Conservation (phyloP, 2,329 filamentous ascomycete species). For the Phyllosticta capitalensis region DNA sequence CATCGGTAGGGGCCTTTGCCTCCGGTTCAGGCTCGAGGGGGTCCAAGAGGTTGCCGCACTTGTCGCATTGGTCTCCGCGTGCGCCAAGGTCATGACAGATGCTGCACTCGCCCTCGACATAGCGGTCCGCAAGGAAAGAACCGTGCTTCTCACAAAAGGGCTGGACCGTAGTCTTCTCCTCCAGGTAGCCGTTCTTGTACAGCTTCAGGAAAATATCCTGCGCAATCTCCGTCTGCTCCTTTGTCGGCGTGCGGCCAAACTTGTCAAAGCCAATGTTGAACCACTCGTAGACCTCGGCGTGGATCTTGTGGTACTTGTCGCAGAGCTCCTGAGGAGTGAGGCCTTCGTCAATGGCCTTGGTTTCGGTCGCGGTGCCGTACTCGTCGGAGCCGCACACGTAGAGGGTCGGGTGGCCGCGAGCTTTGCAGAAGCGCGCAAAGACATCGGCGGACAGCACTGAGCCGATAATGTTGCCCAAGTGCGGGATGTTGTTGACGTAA, state of each 20-base stretch:
- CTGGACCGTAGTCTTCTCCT: conserved; percentile 79
- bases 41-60: conserved; percentile 40
- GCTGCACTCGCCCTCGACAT: conserved; percentile 70
- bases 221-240: conserved; percentile 82
- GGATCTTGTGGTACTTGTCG: conserved; percentile 83
- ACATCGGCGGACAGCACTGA: conserved; percentile 84
- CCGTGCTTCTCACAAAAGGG: conserved; percentile 72
- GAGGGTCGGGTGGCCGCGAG: conserved; percentile 67
- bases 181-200: conserved; percentile 78
- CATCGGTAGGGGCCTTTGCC: conserved; percentile 2
- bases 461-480: conserved; percentile 82
- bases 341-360: conserved; percentile 83
- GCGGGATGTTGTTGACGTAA: conserved; percentile 67
- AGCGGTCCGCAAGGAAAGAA: conserved; percentile 44
- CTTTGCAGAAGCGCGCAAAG: conserved; percentile 64
- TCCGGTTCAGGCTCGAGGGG: conserved; percentile 31
- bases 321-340: conserved; percentile 76
- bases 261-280: conserved; percentile 92
- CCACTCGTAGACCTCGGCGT: conserved; percentile 89
- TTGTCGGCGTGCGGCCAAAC: conserved; percentile 85
- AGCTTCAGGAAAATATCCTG: conserved; percentile 84
- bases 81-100: conserved; percentile 51
- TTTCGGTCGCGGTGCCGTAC: conserved; percentile 93
- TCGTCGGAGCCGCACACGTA: conserved; percentile 87
- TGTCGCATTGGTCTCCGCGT: conserved; percentile 46